Percentiles rank a stretch among this genome's conserved stretches.
Conservation (phyloP, 2,329 filamentous ascomycete genomes). For the Monilinia fructigena region DNA sequence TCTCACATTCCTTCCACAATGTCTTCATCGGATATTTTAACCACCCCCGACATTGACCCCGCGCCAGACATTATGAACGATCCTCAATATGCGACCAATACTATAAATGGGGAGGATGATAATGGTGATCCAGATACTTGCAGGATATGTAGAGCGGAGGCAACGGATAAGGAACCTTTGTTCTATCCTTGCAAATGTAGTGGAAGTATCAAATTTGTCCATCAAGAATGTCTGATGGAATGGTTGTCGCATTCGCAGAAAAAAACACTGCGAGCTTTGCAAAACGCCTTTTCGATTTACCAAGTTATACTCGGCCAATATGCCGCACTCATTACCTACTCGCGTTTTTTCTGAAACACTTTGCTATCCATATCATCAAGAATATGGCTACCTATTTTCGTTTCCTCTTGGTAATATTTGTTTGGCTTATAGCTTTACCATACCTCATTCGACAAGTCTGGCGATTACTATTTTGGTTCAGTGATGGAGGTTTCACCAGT, state of each 20-base stretch:
- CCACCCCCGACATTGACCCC: slow-evolving; percentile 24
- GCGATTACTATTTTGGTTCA: slow-evolving; percentile 85
- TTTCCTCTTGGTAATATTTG: slow-evolving; percentile 72
- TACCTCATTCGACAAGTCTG: slow-evolving; percentile 90
- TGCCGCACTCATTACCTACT: slow-evolving; percentile 81
- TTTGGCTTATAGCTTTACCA: slow-evolving; percentile 87
- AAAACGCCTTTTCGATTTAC: slow-evolving; percentile 98
- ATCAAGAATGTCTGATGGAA: slow-evolving; percentile 97
- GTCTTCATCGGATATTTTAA: background rate
- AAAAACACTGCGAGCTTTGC: slow-evolving; percentile 98
- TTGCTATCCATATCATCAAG: slow-evolving; percentile 68
- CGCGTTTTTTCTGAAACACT: slow-evolving; percentile 81
- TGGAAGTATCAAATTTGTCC: slow-evolving; percentile 97
- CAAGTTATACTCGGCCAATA: slow-evolving; percentile 91
- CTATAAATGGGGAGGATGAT: slow-evolving; percentile 36
- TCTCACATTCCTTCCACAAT: background rate
- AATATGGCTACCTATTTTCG: slow-evolving; percentile 77
- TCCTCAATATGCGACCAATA: slow-evolving; percentile 48
- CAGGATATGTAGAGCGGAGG: slow-evolving; percentile 93
- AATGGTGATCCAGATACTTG: slow-evolving; percentile 67
- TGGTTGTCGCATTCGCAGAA: slow-evolving; percentile 99
- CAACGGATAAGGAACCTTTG: slow-evolving; percentile 75
- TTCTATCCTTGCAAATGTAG: slow-evolving; percentile 99
- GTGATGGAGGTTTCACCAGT: slow-evolving; percentile 39
- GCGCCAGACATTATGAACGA: slow-evolving; percentile 58